Conservation (phyloP, 2,329 filamentous ascomycete species). For the Sarocladiaceae sp. region DNA sequence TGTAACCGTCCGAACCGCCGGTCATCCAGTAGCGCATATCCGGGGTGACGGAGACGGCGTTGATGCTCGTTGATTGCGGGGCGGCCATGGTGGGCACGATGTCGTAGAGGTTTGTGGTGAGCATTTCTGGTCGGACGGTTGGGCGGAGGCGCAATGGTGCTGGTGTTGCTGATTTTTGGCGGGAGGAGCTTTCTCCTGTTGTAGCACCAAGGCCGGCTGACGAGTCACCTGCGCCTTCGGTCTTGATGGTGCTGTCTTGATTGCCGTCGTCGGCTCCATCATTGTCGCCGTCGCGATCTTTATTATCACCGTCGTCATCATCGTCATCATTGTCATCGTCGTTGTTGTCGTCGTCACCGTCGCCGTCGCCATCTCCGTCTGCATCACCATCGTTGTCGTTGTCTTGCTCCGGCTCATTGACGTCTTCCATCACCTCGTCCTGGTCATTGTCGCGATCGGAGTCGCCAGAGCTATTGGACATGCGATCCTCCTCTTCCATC, state of each 20-base stretch:
- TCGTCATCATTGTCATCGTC: slow-evolving; percentile 30
- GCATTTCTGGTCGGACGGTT: slow-evolving; percentile 68
- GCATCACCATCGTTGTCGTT: slow-evolving; percentile 60
- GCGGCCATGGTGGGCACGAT: slow-evolving; percentile 97
- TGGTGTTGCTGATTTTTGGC: slow-evolving; percentile 9
- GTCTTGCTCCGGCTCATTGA: slow-evolving; percentile 59
- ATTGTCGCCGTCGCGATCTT: slow-evolving; percentile 49
- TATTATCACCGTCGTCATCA: slow-evolving; percentile 68
- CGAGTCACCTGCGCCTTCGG: no score
- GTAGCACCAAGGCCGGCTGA: slow-evolving; percentile 19
- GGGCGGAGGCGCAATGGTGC: slow-evolving; percentile 34
- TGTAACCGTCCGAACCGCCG: slow-evolving; percentile 90
- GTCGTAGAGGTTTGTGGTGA: slow-evolving; percentile 80
- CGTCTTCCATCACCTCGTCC: slow-evolving; percentile 9
- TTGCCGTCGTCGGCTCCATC: slow-evolving; percentile 19
- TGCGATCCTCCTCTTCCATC: slow-evolving; percentile 7
- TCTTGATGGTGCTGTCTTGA: slow-evolving; percentile 27
- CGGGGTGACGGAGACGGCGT: slow-evolving; percentile 84
- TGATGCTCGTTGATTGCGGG: slow-evolving; percentile 92
- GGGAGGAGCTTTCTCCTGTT: slow-evolving; percentile 30
- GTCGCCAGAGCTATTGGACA: slow-evolving; percentile 8
- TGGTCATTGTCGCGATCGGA: slow-evolving; percentile 9
- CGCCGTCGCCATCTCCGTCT: slow-evolving; percentile 61
- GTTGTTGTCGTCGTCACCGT: slow-evolving; percentile 56
- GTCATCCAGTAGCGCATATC: slow-evolving; percentile 95